These are phyloP conservation scores for Platanus orientalis DNA, from an alignment of 164 flowering plant genomes.

Conservation along the genomic window DNA sequence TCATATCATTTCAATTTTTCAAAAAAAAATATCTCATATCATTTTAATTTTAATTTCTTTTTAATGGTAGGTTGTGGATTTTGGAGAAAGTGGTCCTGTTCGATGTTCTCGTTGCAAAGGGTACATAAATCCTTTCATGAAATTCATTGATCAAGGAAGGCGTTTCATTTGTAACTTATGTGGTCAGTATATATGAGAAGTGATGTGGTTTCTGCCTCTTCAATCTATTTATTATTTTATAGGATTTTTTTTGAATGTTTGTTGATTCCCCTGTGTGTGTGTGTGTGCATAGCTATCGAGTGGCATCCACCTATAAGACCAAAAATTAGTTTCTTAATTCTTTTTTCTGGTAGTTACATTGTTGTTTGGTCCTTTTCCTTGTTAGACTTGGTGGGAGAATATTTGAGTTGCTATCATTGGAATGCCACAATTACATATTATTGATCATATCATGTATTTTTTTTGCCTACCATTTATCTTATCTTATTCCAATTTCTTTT, in stretches of 20 bases:
- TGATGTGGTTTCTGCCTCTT: background rate
- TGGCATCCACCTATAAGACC: no score
- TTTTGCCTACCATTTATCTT: no score
- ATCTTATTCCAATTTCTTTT: no score
- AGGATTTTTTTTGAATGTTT: no score
- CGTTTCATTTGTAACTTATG: constrained; percentile 92
- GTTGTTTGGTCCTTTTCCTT: no score
- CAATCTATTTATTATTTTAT: background rate
- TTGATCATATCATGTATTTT: no score
- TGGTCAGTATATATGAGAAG: constrained; percentile 48
- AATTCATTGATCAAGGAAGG: constrained; percentile 91
- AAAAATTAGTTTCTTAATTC: no score
- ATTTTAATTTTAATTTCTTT: constrained; percentile 1
- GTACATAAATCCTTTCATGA: constrained; percentile 96
- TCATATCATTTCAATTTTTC: background rate
- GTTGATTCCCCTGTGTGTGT: no score
- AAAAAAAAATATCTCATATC: background rate
- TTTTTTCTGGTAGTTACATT: no score
- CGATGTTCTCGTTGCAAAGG: constrained; percentile 98
- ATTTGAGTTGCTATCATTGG: no score
- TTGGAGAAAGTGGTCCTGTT: constrained; percentile 96
- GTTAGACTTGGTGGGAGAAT: no score
- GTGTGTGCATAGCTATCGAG: background rate
- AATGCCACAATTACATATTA: no score
- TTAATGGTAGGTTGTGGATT: constrained; percentile 71